Evolutionary conservation across 768 basidiomycete species (phyloP).

Genomic region (Amanita molliuscula): DNA sequence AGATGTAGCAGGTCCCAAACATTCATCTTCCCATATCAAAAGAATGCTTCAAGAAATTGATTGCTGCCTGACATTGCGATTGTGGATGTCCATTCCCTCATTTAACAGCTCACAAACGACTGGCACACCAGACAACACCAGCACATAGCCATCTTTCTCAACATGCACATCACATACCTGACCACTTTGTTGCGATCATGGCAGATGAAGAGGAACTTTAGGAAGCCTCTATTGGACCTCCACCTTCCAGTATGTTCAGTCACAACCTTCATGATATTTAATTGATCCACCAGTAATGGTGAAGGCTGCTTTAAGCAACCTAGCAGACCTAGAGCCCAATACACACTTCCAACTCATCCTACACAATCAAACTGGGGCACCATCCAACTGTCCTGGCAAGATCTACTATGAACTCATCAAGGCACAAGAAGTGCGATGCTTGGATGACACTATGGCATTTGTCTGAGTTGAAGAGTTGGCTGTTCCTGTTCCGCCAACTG

Average conservation of each 20-base stretch:
- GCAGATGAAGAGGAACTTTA: slow-evolving; percentile 75
- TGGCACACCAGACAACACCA: slow-evolving; percentile 18
- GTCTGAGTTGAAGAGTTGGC: slow-evolving; percentile 81
- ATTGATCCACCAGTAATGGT: not conserved
- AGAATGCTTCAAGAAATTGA: slow-evolving; percentile 71
- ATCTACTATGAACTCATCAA: slow-evolving; percentile 81
- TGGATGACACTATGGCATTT: slow-evolving; percentile 49
- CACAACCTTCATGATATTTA: not conserved
- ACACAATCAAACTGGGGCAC: slow-evolving; percentile 17
- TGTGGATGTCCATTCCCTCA: not conserved
- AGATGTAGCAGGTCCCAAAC: slow-evolving; percentile 90
- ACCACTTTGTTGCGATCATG: slow-evolving; percentile 85
- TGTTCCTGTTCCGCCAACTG: slow-evolving; percentile 70
- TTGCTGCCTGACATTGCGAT: not conserved
- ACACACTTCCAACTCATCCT: slow-evolving; percentile 56
- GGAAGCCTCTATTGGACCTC: slow-evolving; percentile 70
- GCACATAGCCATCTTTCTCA: slow-evolving; percentile 49
- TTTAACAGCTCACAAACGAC: slow-evolving; percentile 66
- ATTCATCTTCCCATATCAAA: slow-evolving; percentile 83
- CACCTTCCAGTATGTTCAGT: slow-evolving; percentile 51
- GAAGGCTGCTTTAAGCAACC: slow-evolving; percentile 63
- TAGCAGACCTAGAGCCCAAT: slow-evolving; percentile 50
- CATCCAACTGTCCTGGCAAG: slow-evolving; percentile 68
- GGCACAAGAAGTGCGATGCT: slow-evolving; percentile 41
- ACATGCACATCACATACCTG: slow-evolving; percentile 79